phyloP scores from a whole-genome alignment of 805 yeast genomes.

The Scheffersomyces spartinae region DNA sequence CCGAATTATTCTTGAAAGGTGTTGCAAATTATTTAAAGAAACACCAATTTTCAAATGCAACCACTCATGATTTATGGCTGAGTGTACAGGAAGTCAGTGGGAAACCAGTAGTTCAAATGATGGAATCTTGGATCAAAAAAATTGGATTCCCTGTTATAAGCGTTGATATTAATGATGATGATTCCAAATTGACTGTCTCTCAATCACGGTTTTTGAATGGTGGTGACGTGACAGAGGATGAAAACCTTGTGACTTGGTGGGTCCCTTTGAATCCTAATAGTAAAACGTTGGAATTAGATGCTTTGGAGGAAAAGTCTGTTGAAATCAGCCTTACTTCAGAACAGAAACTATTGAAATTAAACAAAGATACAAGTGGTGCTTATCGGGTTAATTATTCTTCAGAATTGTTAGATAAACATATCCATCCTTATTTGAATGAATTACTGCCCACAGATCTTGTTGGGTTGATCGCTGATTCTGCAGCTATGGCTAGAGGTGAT shows the following conservation, averaged over 20 bases:
- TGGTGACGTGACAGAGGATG: slow-evolving; percentile 53
- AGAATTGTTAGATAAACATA: slow-evolving; percentile 24
- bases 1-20: slow-evolving; percentile 58
- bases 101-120: slow-evolving; percentile 42
- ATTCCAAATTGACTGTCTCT: slow-evolving; percentile 23
- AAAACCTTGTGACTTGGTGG: slow-evolving; percentile 45
- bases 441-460: slow-evolving; percentile 39
- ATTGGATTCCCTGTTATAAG: slow-evolving; percentile 64
- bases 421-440: slow-evolving; percentile 23
- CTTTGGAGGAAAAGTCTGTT: slow-evolving; percentile 12
- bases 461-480: slow-evolving; percentile 42
- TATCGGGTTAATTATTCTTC: slow-evolving; percentile 44
- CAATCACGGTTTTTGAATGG: slow-evolving; percentile 55
- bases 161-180: slow-evolving; percentile 27
- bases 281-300: slow-evolving; percentile 8
- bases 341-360: slow-evolving; percentile 30
- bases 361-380: slow-evolving; percentile 39
- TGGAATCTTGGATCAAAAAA: slow-evolving; percentile 63
- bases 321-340: slow-evolving; percentile 12
- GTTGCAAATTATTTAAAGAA: slow-evolving; percentile 56
- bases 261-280: slow-evolving; percentile 29
- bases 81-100: slow-evolving; percentile 55
- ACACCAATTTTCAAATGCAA: slow-evolving; percentile 59
- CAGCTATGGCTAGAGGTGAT: slow-evolving; percentile 39
- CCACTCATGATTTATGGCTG: slow-evolving; percentile 62